phyloP scores from a whole-genome alignment of 768 basidiomycete species.

The Gautieria morchelliformis region DNA sequence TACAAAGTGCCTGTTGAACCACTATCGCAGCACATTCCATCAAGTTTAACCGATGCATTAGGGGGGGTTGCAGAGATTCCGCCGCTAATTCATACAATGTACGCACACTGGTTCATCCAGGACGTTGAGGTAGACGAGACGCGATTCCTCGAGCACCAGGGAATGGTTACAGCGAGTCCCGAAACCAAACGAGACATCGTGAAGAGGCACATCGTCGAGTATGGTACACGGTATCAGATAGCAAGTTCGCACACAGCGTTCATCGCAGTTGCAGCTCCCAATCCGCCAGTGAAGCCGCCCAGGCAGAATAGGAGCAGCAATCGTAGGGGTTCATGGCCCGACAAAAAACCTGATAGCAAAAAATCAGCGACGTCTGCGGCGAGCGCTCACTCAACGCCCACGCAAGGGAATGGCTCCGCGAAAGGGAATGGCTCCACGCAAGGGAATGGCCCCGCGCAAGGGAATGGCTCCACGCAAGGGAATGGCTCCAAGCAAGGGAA shows the following conservation, averaged over 20 bases:
- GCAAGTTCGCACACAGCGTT: slow-evolving; percentile 47
- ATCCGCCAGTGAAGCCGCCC: neutral
- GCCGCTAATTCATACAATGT: slow-evolving; percentile 40
- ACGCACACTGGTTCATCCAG: slow-evolving; percentile 43
- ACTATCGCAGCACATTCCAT: neutral
- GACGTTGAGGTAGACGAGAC: slow-evolving; percentile 30
- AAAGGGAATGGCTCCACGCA: too few relatives aligned
- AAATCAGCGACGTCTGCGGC: too few relatives aligned
- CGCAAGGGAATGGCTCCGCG: neutral
- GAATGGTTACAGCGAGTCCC: slow-evolving; percentile 19
- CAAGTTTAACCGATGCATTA: neutral
- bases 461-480: too few relatives aligned
- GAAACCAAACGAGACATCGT: slow-evolving; percentile 27
- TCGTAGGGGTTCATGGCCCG: neutral
- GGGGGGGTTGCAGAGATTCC: slow-evolving; percentile 17
- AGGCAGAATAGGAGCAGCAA: neutral
- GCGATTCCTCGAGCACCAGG: neutral
- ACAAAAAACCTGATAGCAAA: too few relatives aligned
- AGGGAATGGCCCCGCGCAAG: too few relatives aligned
- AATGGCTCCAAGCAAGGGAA: neutral
- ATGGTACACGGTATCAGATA: slow-evolving; percentile 43
- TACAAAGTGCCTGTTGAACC: neutral
- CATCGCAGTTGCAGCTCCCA: slow-evolving; percentile 34
- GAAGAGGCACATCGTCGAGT: slow-evolving; percentile 37
- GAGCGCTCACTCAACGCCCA: too few relatives aligned